A percentile compares a stretch with the other conserved stretches of the same genome.
Conservation (phyloP, 306 rosid species). For the Rosa rugosa region DNA sequence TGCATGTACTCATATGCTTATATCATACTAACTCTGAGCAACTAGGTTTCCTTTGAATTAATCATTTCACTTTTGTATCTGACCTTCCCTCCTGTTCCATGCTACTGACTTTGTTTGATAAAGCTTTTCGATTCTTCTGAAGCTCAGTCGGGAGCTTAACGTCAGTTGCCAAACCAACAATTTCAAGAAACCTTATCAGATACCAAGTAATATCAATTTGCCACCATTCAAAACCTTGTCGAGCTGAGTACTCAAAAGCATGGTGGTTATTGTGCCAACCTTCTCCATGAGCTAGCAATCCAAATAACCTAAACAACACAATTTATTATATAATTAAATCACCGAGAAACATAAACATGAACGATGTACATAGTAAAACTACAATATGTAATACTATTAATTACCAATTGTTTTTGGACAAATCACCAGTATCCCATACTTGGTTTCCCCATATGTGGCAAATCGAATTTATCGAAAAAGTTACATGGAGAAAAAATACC, state of each 20-base stretch:
- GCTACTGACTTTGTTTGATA: neutral
- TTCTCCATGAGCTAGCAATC: slow-evolving; percentile 77
- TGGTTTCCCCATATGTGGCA: slow-evolving; percentile 88
- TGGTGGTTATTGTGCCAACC: slow-evolving; percentile 97
- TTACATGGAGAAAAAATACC: slow-evolving; percentile 69
- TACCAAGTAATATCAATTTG: too few relatives aligned
- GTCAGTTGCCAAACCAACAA: too few relatives aligned
- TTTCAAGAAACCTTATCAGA: too few relatives aligned
- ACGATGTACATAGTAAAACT: too few relatives aligned
- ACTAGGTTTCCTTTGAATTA: neutral
- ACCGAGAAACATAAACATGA: neutral
- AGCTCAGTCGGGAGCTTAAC: too few relatives aligned
- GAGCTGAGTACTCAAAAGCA: slow-evolving; percentile 87
- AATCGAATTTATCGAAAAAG: slow-evolving; percentile 83
- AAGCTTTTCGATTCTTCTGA: neutral
- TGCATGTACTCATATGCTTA: too few relatives aligned
- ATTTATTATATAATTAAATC: too few relatives aligned
- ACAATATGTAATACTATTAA: neutral
- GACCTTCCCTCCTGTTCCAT: neutral
- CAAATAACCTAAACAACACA: slow-evolving; percentile 58
- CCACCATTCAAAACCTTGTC: slow-evolving; percentile 42
- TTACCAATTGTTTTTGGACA: slow-evolving; percentile 84
- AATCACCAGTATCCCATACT: slow-evolving; percentile 70
- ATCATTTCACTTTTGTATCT: neutral
- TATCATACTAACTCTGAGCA: too few relatives aligned